Percentiles rank a stretch among this genome's conserved stretches.
Evolutionary conservation across 2,329 filamentous ascomycete species (phyloP).

Genomic region (Botrytis tulipae): DNA sequence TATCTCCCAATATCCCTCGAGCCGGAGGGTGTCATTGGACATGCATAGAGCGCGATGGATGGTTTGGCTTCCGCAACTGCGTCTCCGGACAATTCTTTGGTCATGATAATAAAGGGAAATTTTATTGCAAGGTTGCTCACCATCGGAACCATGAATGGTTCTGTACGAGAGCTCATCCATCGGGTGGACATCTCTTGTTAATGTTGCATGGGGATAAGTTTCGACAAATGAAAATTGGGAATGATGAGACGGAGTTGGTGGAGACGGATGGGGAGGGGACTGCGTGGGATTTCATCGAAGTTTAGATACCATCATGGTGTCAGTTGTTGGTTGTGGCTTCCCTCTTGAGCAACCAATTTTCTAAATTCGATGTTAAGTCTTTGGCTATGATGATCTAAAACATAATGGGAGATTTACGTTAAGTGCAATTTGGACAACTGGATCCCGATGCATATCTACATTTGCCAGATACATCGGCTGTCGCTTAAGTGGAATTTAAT

Average conservation of each 20-base stretch:
- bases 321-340: not conserved
- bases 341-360: not conserved
- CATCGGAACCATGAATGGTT: constrained; percentile 4
- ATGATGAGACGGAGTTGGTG: constrained; percentile 2
- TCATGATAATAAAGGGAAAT: not conserved
- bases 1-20: not conserved
- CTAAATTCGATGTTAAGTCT: not conserved
- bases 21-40: constrained; percentile 12
- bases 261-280: constrained; percentile 15
- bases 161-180: constrained; percentile 5
- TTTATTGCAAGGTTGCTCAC: not conserved
- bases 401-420: not conserved
- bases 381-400: not conserved
- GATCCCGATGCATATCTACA: not conserved
- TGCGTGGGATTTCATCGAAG: constrained; percentile 14
- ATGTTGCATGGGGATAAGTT: constrained; percentile 15
- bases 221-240: constrained; percentile 8
- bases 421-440: not conserved
- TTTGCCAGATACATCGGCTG: not conserved
- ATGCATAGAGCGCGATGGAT: constrained; percentile 13
- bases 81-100: constrained; percentile 14
- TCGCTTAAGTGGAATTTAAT: not conserved
- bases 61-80: constrained; percentile 17
- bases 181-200: constrained; percentile 6
- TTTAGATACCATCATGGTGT: not conserved